Evolutionary conservation across 169 alveolate genomes (phyloP), one percentile per base, ranked within the genome.

Genomic region (Plasmodium falciparum): DNA sequence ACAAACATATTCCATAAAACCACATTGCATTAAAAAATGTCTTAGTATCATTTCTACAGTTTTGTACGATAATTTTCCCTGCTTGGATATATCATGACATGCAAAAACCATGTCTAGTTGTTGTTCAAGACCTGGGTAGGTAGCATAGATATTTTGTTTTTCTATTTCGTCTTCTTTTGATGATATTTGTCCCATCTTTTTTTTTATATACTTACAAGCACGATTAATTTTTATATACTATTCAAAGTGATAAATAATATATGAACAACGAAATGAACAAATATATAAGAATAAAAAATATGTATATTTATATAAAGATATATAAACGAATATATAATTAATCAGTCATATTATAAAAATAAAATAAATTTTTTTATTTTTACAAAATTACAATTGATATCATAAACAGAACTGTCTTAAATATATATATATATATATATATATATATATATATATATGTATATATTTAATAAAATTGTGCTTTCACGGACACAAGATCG

Each of bases 111-210:
- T 89, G 69, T 85, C 95, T 54, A 95, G 75, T 70, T 94, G 97
- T 67, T 95, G 94, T 88, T 94, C 96, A 39, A 95, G 91, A 63
- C 96, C 97, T 39, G 97, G 97, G 73, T 93, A 93, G 15, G 88
- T 63, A 39, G 91, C 80, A 12, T 52, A 54, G 33, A 93, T 76
- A 45, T 72, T 74, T 56, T 76, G 89, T 29, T 65, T 76, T 50
- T 76, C 89, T 33, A 76, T 63, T 63, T 76, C 89, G 1, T 76
- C 89, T 24, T 63, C 74, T 45, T 76, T 76, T 39, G 89, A 76
- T 50, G 75, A 12, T 49, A 49, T 50, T 76, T 76, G 89, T 63
- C 89, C 89, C 89, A 76, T 76, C 66, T 52, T 76, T 54, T 33
- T 33, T 33, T 33, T 33, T 33, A 33, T 5, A 33, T 33, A 20